A percentile compares a stretch with the other conserved stretches of the same genome.
These are phyloP conservation scores for Delphinella strobiligena DNA, from an alignment of 2,329 filamentous ascomycete species.

Conservation along the genomic window DNA sequence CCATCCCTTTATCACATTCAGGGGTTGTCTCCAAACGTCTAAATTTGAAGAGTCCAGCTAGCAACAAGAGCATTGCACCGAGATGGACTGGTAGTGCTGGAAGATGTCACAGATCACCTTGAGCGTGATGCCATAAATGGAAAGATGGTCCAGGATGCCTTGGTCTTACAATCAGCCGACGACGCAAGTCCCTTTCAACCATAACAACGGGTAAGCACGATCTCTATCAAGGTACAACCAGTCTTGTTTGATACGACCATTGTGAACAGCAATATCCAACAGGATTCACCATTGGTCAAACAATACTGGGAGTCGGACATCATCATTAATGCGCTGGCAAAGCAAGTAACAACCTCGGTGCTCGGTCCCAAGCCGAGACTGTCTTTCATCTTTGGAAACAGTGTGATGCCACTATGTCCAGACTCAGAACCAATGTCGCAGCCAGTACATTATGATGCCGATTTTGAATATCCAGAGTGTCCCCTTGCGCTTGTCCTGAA, in stretches of 20 bases:
- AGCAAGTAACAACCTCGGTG: constrained; percentile 42
- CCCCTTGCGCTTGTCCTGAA: constrained; percentile 47
- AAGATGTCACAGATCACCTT: constrained; percentile 39
- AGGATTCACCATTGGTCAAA: constrained; percentile 43
- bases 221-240: neutral
- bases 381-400: constrained; percentile 48
- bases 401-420: constrained; percentile 40
- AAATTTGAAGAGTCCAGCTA: constrained; percentile 39
- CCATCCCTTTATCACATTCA: neutral
- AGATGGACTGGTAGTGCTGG: constrained; percentile 46
- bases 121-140: constrained; percentile 44
- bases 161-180: constrained; percentile 36
- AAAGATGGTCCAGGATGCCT: constrained; percentile 49
- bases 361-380: constrained; percentile 44
- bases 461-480: constrained; percentile 43
- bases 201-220: constrained; percentile 37
- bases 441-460: constrained; percentile 48
- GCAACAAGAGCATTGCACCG: constrained; percentile 39
- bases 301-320: constrained; percentile 39
- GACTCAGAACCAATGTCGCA: constrained; percentile 29
- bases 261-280: constrained; percentile 40
- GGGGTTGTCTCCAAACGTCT: constrained; percentile 18
- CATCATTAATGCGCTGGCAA: constrained; percentile 45
- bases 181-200: constrained; percentile 49
- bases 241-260: too few species aligned